These are phyloP conservation scores for Psilocybe cubensis DNA, from an alignment of 768 basidiomycete genomes.

Conservation along the genomic window DNA sequence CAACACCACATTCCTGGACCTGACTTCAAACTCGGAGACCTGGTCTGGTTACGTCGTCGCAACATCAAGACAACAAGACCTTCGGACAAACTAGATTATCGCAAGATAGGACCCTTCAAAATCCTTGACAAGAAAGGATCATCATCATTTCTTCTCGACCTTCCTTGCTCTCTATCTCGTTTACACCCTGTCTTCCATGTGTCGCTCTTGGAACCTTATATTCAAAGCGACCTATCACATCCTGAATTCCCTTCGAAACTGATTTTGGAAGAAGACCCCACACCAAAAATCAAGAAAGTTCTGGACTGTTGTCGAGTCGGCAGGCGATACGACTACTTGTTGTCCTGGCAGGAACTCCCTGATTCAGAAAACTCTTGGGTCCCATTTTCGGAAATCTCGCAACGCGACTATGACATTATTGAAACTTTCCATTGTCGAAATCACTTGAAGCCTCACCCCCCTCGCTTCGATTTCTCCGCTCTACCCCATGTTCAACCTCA, in stretches of 20 bases:
- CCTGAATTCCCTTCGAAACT: conserved; percentile 25
- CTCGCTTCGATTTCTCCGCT: neutral
- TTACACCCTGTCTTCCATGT: conserved; percentile 44
- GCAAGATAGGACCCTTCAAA: conserved; percentile 24
- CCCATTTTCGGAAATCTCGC: conserved; percentile 36
- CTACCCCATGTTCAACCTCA: too few relatives aligned
- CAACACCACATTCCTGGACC: conserved; percentile 25
- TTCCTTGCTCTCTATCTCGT: conserved; percentile 34
- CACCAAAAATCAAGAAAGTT: conserved; percentile 24
- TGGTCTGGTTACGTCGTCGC: conserved; percentile 38
- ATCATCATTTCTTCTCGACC: conserved; percentile 29
- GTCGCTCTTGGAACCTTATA: conserved; percentile 36
- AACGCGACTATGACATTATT: conserved; percentile 23
- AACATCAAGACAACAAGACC: conserved; percentile 44
- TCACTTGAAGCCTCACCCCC: neutral
- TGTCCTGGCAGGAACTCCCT: conserved; percentile 26
- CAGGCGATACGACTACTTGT: conserved; percentile 39
- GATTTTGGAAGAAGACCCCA: conserved; percentile 17
- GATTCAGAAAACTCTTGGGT: conserved; percentile 38
- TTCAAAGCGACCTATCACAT: conserved; percentile 34
- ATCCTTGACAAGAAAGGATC: conserved; percentile 17
- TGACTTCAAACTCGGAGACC: conserved; percentile 29
- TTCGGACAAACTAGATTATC: conserved; percentile 40
- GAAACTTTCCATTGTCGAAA: neutral
- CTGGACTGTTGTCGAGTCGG: conserved; percentile 36